These are phyloP conservation scores for Candida incommunis DNA, from an alignment of 805 yeast species.

Conservation along the genomic window DNA sequence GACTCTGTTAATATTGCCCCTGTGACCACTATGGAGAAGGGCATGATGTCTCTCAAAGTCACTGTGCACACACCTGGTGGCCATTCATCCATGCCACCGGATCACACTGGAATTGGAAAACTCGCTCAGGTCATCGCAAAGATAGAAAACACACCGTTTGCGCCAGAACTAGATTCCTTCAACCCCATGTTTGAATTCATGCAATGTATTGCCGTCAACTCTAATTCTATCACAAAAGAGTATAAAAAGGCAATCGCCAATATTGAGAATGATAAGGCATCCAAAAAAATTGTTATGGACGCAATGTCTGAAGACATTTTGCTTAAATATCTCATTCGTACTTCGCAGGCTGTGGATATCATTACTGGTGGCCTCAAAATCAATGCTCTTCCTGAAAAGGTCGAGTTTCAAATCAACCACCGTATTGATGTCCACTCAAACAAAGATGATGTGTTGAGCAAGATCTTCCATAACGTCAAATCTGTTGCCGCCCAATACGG, in stretches of 20 bases:
- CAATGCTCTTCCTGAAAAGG: conserved; percentile 58
- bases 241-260: neutral
- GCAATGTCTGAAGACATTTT: conserved; percentile 1
- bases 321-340: conserved; percentile 29
- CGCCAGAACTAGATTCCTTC: conserved; percentile 31
- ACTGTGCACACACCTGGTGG: conserved; percentile 57
- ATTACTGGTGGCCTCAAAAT: conserved; percentile 58
- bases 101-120: conserved; percentile 69
- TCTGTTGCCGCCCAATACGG: conserved; percentile 29
- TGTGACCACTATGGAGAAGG: conserved; percentile 50
- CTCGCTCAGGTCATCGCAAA: conserved; percentile 41
- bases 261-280: neutral
- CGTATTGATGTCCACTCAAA: conserved; percentile 45
- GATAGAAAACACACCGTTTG: conserved; percentile 46
- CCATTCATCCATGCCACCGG: conserved; percentile 68
- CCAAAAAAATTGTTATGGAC: neutral
- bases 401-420: conserved; percentile 38
- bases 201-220: conserved; percentile 43
- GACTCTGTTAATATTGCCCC: conserved; percentile 37
- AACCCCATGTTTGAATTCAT: conserved; percentile 49
- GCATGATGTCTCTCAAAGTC: conserved; percentile 36
- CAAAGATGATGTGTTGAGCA: conserved; percentile 27
- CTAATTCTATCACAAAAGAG: neutral
- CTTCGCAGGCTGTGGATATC: conserved; percentile 51
- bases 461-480: conserved; percentile 23